Base-by-base conservation (phyloP, 352 stramenopile genomes). In the Phytophthora tubulina region DNA sequence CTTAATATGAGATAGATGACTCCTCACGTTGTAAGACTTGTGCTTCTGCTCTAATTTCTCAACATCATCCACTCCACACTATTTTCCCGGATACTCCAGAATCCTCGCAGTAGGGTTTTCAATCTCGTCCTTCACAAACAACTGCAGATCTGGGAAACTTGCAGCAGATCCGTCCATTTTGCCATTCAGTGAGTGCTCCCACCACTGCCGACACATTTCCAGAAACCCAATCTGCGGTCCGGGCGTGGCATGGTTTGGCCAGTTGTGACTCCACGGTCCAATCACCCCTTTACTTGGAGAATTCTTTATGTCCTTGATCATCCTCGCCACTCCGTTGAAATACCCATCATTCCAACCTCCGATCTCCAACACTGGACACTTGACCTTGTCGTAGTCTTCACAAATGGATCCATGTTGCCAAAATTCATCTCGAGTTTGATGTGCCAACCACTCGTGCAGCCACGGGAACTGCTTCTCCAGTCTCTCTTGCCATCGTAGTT, bases 241-340 rank as follows among this genome's bases (percentile, higher is more conserved):
- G 3, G 79, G 79, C 1, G 61, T 81, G 27, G 79, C 79, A 41
- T 81, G 50, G 65, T 87, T 81, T 11, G 79, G 80, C 80, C 78
- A 87, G 46, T 85, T 81, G 69, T 87, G 80, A 55, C 80, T 87
- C 80, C 80, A 87, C 3, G 78, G 78, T 7, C 80, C 80, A 17
- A 87, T 70, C 11, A 87, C 65, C 4, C 80, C 75, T 51, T 83
- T 87, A 17, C 65, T 70, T 41, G 77, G 60, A 10, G 75, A 78
- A 31, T 77, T 78, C 6, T 70, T 69, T 67, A 87, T 73, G 4
- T 56, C 64, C 30, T 61, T 53, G 30, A 87, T 51, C 78, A 87
- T 81, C 46, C 80, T 70, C 41, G 81, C 76, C 14, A 87, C 75
- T 6, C 75, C 80, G 17, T 87, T 87, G 50, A 84, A 79, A 53